A percentile compares a stretch with the other conserved stretches of the same genome.
Evolutionary conservation across 345 rosid genomes (phyloP).

Genomic region (Salix purpurea): DNA sequence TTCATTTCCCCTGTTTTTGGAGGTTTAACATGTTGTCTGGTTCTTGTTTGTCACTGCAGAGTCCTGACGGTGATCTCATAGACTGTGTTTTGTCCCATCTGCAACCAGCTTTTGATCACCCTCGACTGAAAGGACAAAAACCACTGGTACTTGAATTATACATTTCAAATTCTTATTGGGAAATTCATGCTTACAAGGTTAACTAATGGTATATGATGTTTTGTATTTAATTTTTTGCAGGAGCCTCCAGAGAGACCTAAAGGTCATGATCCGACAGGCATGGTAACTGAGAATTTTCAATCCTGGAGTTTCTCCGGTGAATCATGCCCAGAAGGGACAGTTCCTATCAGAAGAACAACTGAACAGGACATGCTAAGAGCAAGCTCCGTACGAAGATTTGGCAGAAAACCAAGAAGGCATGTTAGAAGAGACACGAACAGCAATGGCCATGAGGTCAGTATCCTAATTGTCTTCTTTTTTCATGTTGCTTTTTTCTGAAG

Average conservation of each 20-base stretch:
- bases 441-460: conserved; percentile 86
- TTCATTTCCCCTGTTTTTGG: conserved; percentile 7
- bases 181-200: neutral
- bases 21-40: neutral
- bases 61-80: conserved; percentile 79
- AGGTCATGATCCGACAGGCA: conserved; percentile 32
- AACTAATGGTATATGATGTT: neutral
- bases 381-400: conserved; percentile 56
- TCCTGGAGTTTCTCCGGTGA: conserved; percentile 73
- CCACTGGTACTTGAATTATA: conserved; percentile 49
- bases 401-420: conserved; percentile 54
- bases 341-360: conserved; percentile 89
- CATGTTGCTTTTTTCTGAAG: conserved; percentile 17
- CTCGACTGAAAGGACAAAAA: conserved; percentile 53
- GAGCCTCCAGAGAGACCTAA: conserved; percentile 70
- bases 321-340: conserved; percentile 81
- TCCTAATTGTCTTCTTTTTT: conserved; percentile 18
- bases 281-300: conserved; percentile 50
- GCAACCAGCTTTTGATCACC: conserved; percentile 95
- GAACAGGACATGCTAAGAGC: conserved; percentile 84
- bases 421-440: conserved; percentile 71
- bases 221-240: conserved; percentile 26
- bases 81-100: conserved; percentile 75
- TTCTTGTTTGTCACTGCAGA: conserved; percentile 41
- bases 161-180: neutral